phyloP scores from a whole-genome alignment of 768 basidiomycete genomes.

The Kwoniella sp. region DNA sequence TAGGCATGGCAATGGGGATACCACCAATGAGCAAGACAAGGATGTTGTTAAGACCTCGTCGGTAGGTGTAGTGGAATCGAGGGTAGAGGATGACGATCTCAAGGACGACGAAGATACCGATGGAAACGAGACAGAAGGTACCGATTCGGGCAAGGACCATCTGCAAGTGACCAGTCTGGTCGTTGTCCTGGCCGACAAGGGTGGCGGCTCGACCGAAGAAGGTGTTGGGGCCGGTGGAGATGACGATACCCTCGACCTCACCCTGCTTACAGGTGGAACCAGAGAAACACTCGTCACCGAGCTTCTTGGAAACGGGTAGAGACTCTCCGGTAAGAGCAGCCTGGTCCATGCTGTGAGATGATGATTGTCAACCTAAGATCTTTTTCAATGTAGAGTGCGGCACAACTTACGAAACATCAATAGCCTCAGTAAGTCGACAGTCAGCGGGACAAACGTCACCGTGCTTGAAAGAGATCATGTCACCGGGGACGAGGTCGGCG shows the following conservation, averaged over 20 bases:
- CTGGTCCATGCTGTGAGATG: slow-evolving; percentile 72
- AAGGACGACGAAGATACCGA: slow-evolving; percentile 91
- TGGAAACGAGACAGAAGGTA: slow-evolving; percentile 93
- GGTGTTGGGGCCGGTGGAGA: slow-evolving; percentile 90
- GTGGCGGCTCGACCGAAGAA: slow-evolving; percentile 99
- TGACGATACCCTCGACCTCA: slow-evolving; percentile 97
- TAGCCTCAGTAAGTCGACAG: slow-evolving; percentile 91
- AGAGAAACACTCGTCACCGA: slow-evolving; percentile 95
- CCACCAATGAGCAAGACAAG: slow-evolving; percentile 98
- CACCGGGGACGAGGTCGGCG: slow-evolving; percentile 84
- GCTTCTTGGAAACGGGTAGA: slow-evolving; percentile 86
- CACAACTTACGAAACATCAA: slow-evolving; percentile 74
- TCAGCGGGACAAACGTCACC: slow-evolving; percentile 98
- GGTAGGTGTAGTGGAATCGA: slow-evolving; percentile 85
- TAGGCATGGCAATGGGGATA: slow-evolving; percentile 99
- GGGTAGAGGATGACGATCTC: slow-evolving; percentile 94
- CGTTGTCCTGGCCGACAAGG: slow-evolving; percentile 95
- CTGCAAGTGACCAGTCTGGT: slow-evolving; percentile 96
- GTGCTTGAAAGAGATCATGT: slow-evolving; percentile 97
- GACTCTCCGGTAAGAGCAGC: slow-evolving; percentile 98
- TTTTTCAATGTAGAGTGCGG: neutral
- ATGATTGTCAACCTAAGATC: slow-evolving; percentile 4
- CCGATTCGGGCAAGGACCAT: slow-evolving; percentile 98
- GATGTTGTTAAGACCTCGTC: slow-evolving; percentile 94
- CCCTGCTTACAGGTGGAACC: slow-evolving; percentile 99